A percentile compares a stretch with the other conserved stretches of the same genome.
Evolutionary conservation across 768 basidiomycete genomes (phyloP).

Genomic region (Serpula lacrymans): DNA sequence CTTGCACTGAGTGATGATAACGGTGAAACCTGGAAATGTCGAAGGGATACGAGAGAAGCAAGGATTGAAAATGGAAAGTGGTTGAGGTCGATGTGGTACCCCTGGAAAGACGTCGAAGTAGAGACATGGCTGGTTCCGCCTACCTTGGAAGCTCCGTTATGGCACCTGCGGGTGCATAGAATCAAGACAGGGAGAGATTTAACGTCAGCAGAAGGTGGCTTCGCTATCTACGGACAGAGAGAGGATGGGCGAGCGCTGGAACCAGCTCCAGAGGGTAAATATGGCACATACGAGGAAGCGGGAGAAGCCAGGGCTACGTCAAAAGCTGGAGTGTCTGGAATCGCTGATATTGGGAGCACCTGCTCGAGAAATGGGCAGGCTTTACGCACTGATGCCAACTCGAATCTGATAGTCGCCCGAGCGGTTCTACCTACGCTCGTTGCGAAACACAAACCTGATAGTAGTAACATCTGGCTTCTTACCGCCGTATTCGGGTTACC

Average conservation of each 20-base stretch:
- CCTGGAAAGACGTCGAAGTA: constrained; percentile 68
- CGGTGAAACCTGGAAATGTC: constrained; percentile 71
- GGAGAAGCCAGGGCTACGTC: constrained; percentile 52
- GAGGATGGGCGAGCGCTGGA: constrained; percentile 57
- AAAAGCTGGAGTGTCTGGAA: constrained; percentile 59
- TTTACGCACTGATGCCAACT: constrained; percentile 69
- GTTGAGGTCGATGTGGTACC: constrained; percentile 70
- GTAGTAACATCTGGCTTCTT: constrained; percentile 52
- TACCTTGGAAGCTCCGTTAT: constrained; percentile 48
- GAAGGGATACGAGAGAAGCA: constrained; percentile 61
- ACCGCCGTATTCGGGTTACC: constrained; percentile 67
- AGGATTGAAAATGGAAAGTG: constrained; percentile 48
- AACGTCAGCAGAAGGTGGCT: constrained; percentile 64
- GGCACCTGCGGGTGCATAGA: constrained; percentile 70
- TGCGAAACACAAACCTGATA: constrained; percentile 40
- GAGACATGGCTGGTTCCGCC: constrained; percentile 78
- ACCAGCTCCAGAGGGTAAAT: constrained; percentile 36
- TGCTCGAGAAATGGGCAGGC: constrained; percentile 36
- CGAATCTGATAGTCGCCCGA: constrained; percentile 64
- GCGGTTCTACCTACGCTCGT: constrained; percentile 66
- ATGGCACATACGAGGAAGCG: constrained; percentile 48
- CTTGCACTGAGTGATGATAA: constrained; percentile 67
- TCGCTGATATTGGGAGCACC: constrained; percentile 43
- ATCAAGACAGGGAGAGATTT: constrained; percentile 50
- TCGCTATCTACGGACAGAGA: constrained; percentile 67